Evolutionary conservation across 345 rosid species (phyloP).

Genomic region (Raphanus raphanistrum): DNA sequence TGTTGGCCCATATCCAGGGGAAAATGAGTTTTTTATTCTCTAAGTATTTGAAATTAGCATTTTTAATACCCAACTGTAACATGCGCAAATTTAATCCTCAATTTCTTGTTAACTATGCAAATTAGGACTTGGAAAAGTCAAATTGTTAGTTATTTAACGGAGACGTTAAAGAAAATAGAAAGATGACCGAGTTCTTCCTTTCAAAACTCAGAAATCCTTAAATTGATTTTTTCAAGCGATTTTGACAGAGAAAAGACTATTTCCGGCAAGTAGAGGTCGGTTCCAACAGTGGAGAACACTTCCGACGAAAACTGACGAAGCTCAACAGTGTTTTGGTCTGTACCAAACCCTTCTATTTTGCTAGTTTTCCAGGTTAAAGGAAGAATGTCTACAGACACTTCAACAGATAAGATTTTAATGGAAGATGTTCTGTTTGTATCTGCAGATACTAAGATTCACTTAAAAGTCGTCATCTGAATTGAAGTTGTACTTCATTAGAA

Average conservation of each 20-base stretch:
- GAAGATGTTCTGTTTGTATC: constrained; percentile 33
- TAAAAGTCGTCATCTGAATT: constrained; percentile 50
- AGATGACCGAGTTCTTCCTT: neutral
- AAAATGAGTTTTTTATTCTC: too few relatives aligned
- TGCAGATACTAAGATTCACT: constrained; percentile 54
- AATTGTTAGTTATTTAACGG: neutral
- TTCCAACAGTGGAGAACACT: neutral
- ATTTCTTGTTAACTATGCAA: neutral
- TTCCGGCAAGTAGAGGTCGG: neutral
- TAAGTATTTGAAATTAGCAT: too few relatives aligned
- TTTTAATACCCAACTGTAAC: neutral
- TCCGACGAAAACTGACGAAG: neutral
- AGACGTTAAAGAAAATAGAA: neutral
- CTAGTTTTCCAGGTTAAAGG: neutral
- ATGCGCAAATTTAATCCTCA: neutral
- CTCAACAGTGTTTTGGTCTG: neutral
- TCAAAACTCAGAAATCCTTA: neutral
- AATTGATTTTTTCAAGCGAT: neutral
- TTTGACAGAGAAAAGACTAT: neutral
- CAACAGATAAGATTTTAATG: too few relatives aligned
- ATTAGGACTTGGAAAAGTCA: neutral
- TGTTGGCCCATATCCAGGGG: neutral
- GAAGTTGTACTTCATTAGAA: constrained; percentile 34
- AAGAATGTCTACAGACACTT: neutral
- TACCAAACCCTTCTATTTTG: neutral